Conservation (phyloP, 257 asterid genomes). For the Solanum piurae region DNA sequence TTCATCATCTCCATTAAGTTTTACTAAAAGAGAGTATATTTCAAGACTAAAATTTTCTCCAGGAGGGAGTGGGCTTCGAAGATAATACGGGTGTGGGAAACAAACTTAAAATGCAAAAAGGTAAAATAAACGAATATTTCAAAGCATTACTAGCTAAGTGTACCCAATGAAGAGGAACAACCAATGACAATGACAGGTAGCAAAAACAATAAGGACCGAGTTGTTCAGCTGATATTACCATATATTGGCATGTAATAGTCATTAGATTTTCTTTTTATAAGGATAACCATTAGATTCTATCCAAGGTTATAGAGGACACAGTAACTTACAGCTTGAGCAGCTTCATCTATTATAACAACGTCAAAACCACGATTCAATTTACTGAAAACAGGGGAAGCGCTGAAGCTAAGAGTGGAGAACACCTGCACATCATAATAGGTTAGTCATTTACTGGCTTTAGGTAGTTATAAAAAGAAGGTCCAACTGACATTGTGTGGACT, state of each 20-base stretch:
- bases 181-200: background rate
- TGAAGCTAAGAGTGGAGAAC: slow-evolving; percentile 94
- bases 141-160: background rate
- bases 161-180: background rate
- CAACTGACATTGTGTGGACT: background rate
- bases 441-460: slow-evolving; percentile 8
- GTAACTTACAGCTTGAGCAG: slow-evolving; percentile 96
- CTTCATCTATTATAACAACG: slow-evolving; percentile 96
- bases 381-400: slow-evolving; percentile 73
- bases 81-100: background rate
- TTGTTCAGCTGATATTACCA: background rate
- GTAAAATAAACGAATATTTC: background rate
- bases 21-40: background rate
- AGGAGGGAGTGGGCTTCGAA: background rate
- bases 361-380: slow-evolving; percentile 86
- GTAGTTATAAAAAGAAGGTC: slow-evolving; percentile 7
- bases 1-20: background rate
- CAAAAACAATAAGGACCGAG: background rate
- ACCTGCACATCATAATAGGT: slow-evolving; percentile 50
- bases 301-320: background rate
- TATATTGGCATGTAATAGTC: background rate
- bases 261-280: background rate
- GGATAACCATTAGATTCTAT: background rate
- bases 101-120: background rate
- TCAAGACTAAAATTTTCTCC: background rate